Evolutionary conservation across 106 monocot species (phyloP), one percentile per base, ranked within the genome.

Genomic region (Dioscorea alata): DNA sequence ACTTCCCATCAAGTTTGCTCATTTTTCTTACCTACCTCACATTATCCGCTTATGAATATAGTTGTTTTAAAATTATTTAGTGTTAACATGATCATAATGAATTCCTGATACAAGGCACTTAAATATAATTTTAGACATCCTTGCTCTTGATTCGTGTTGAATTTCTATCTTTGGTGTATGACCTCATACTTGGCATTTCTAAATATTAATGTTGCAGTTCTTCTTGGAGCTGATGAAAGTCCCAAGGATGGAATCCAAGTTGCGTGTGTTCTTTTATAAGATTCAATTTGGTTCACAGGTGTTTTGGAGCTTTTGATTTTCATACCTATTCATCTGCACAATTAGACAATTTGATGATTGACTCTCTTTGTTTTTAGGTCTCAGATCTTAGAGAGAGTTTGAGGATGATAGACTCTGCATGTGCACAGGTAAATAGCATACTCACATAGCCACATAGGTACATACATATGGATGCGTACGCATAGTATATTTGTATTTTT

Each of bases 181-280:
- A 42, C 42, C 42, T 3, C 6, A 42, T 42, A 42, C 42, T 42
- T 42, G 42, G 4, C 42, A 42, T 42, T 42, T 42, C 42, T 42
- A 42, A 42, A 42, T 42, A 42, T 10, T 42, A 6, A 68, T 63
- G 50, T 19, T 86, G 78, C 73, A 86, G 86, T 86, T 83, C 72
- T 86, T 86, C 59, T 50, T 86, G 60, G 86, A 86, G 71, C 76
- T 86, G 79, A 86, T 86, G 86, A 86, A 86, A 86, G 86, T 83
- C 64, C 86, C 86, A 24, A 33, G 82, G 23, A 72, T 83, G 70
- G 82, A 86, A 67, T 82, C 86, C 20, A 86, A 86, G 61, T 63
- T 86, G 25, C 67, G 86, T 52, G 86, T 83, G 19, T 83, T 86
- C 57, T 80, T 76, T 63, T 86, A 83, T 70, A 86, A 86, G 65